Percentiles rank a stretch among this genome's conserved stretches.
Evolutionary conservation across 164 flowering plant species (phyloP).

Genomic region (Stephania yunnanensis): DNA sequence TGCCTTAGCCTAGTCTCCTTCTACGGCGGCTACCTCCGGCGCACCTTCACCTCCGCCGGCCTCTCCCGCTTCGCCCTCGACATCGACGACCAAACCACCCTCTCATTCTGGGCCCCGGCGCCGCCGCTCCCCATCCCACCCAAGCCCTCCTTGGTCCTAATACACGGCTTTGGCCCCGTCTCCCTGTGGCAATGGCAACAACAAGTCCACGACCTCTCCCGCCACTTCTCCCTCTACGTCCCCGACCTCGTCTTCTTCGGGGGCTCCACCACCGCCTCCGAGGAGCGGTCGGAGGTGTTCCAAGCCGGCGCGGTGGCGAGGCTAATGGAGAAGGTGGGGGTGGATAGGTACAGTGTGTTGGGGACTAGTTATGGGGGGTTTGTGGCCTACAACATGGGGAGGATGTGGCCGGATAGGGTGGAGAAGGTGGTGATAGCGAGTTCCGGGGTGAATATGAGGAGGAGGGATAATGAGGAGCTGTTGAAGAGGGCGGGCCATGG

Average conservation of each 20-base stretch:
- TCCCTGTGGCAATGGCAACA: slow-evolving; percentile 54
- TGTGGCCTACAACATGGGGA: slow-evolving; percentile 65
- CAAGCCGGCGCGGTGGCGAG: slow-evolving; percentile 53
- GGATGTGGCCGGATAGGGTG: slow-evolving; percentile 45
- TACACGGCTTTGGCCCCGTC: slow-evolving; percentile 65
- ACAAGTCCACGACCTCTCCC: slow-evolving; percentile 35
- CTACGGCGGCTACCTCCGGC: slow-evolving; percentile 38
- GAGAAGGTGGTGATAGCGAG: slow-evolving; percentile 68
- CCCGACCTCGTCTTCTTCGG: slow-evolving; percentile 86
- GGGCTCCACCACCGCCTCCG: slow-evolving; percentile 38
- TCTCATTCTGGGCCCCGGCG: slow-evolving; percentile 49
- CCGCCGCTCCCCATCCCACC: not conserved
- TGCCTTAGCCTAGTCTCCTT: slow-evolving; percentile 50
- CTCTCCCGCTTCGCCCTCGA: slow-evolving; percentile 19
- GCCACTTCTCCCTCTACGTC: slow-evolving; percentile 51
- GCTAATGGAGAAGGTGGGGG: slow-evolving; percentile 40
- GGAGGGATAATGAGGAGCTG: slow-evolving; percentile 30
- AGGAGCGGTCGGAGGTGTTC: slow-evolving; percentile 52
- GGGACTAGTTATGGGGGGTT: slow-evolving; percentile 35
- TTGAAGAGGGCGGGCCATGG: slow-evolving; percentile 33
- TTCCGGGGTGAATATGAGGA: slow-evolving; percentile 45
- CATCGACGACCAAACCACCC: slow-evolving; percentile 41
- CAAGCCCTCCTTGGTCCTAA: slow-evolving; percentile 22
- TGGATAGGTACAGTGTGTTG: slow-evolving; percentile 26
- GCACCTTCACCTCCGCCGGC: slow-evolving; percentile 35